These are phyloP conservation scores for Aegilops bicornis DNA, from an alignment of 176 grass and related monocot species.

Conservation along the genomic window DNA sequence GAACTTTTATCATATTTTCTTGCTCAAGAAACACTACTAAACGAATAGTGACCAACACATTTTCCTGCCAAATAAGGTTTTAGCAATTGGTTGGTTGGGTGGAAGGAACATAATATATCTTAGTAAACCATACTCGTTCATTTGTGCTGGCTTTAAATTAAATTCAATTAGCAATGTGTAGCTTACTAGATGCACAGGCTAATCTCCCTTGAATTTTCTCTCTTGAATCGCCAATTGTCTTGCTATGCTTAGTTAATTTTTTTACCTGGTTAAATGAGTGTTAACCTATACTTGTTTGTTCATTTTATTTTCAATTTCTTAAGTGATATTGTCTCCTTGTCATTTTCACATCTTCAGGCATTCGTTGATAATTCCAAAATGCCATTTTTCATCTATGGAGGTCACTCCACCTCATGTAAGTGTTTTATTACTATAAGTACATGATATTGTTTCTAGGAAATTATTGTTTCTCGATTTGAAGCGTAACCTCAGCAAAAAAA, in stretches of 20 bases:
- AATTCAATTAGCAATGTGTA: neutral
- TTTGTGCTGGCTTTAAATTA: neutral
- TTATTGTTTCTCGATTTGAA: neutral
- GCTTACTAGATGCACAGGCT: neutral
- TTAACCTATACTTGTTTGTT: neutral
- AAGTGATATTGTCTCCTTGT: neutral
- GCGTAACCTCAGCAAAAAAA: neutral
- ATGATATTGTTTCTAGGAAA: neutral
- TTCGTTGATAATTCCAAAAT: slow-evolving; percentile 89
- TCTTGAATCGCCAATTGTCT: neutral
- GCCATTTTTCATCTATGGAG: slow-evolving; percentile 65
- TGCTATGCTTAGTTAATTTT: neutral
- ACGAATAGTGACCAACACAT: neutral
- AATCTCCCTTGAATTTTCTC: neutral
- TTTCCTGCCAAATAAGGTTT: neutral
- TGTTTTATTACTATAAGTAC: neutral
- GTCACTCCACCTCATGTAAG: slow-evolving; percentile 73
- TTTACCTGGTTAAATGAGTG: neutral
- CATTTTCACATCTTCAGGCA: slow-evolving; percentile 44
- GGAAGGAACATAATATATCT: neutral
- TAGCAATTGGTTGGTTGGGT: neutral
- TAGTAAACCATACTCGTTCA: neutral
- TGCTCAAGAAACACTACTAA: neutral
- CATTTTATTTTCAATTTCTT: slow-evolving; percentile 19
- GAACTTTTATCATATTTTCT: neutral